phyloP scores from a whole-genome alignment of 768 basidiomycete species.

The Collybiopsis luxurians region DNA sequence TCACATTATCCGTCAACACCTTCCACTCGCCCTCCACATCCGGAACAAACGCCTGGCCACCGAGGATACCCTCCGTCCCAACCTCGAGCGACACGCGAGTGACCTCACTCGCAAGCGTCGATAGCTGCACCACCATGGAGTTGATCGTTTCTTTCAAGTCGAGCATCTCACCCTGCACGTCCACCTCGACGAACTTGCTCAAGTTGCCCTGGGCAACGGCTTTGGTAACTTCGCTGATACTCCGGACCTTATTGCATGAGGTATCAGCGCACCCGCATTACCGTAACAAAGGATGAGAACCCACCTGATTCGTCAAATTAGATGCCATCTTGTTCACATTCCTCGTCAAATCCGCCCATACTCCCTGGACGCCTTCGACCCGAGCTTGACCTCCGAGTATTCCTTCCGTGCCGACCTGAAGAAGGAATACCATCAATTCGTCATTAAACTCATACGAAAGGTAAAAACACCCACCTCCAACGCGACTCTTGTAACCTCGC shows the following conservation, averaged over 20 bases:
- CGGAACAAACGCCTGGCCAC: constrained; percentile 90
- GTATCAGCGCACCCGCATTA: too few species aligned
- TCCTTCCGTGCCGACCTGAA: constrained; percentile 80
- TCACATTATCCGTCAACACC: constrained; percentile 77
- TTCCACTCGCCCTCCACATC: constrained; percentile 96
- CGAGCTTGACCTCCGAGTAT: constrained; percentile 89
- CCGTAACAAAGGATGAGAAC: not conserved
- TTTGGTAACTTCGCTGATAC: constrained; percentile 88
- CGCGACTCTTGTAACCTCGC: constrained; percentile 80
- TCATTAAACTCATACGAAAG: too few species aligned
- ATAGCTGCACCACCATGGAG: constrained; percentile 82
- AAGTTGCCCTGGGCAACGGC: constrained; percentile 87
- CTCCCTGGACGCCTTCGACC: constrained; percentile 89
- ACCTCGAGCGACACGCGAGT: constrained; percentile 91
- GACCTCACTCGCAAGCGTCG: constrained; percentile 78
- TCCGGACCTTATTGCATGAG: constrained; percentile 68
- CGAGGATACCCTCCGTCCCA: constrained; percentile 89
- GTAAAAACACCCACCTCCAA: constrained; percentile 60
- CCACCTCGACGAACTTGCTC: constrained; percentile 81
- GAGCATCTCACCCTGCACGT: constrained; percentile 87
- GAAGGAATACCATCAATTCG: too few species aligned
- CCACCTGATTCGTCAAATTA: constrained; percentile 51
- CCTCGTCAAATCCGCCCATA: constrained; percentile 87
- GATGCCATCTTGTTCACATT: constrained; percentile 93
- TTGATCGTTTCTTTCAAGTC: constrained; percentile 87